Evolutionary conservation across 2,329 filamentous ascomycete genomes (phyloP), one percentile per base, ranked within the genome.

Genomic region (Paecilomyces fulvus): DNA sequence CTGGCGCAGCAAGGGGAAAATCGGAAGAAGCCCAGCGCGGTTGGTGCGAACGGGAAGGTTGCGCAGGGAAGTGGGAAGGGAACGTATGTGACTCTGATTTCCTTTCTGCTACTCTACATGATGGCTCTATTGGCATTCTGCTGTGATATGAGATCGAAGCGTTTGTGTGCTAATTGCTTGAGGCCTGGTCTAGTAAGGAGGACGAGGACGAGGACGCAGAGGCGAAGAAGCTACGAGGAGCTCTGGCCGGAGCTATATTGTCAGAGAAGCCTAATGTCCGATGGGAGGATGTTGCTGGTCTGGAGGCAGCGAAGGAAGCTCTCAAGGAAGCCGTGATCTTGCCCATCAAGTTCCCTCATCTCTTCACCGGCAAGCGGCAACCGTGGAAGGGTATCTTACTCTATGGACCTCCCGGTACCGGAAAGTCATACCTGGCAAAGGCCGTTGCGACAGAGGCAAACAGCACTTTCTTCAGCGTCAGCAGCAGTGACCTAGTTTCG

Each of bases 391-490:
- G 94, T 46, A 99, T 99, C 66, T 73, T 99, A 71, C 80, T 99
- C 20, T 99, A 97, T 70, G 94, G 94, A 0, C 94, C 94, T 1
- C 94, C 94, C 0, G 94, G 94, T 68, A 99, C 94, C 4, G 94
- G 94, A 77, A 99, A 99, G 80, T 94, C 89, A 79, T 96, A 96
- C 73, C 79, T 99, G 55, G 94, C 94, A 60, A 99, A 97, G 75
- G 94, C 94, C 2, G 92, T 99, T 53, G 94, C 94, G 54, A 99
- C 94, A 17, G 94, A 99, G 75, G 94, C 94, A 58, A 97, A 99
- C 75, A 96, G 92, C 75, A 97, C 94, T 3, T 99, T 99, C 72
- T 99, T 99, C 82, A 96, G 91, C 69, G 92, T 99, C 63, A 95
- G 90, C 76, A 95, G 90, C 80, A 95, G 90, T 70, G 94, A 99